phyloP scores from a whole-genome alignment of 1,284 basidiomycete species.

The Ceraceosorus guamensis region DNA sequence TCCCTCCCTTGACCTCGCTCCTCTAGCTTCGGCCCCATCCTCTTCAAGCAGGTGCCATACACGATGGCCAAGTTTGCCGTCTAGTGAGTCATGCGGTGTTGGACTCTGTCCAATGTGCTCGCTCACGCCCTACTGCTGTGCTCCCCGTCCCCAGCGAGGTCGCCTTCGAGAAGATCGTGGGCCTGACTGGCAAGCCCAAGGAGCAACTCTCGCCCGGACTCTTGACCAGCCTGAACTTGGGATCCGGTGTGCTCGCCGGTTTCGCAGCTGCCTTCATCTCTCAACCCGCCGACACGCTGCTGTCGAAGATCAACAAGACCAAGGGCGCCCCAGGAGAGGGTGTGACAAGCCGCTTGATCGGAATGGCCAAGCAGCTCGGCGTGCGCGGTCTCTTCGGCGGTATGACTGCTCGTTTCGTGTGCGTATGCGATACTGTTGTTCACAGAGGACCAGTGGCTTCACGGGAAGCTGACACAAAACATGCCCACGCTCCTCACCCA shows the following conservation, averaged over 20 bases:
- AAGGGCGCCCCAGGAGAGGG: slow-evolving; percentile 56
- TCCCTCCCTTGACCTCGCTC: slow-evolving; percentile 46
- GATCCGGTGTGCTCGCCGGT: slow-evolving; percentile 47
- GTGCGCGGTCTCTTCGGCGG: slow-evolving; percentile 55
- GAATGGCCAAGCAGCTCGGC: slow-evolving; percentile 53
- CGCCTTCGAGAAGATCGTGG: slow-evolving; percentile 52
- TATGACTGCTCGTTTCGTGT: slow-evolving; percentile 47
- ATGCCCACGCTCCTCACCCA: no score
- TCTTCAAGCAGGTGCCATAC: slow-evolving; percentile 49
- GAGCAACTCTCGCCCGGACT: slow-evolving; percentile 48
- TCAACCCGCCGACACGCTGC: slow-evolving; percentile 53
- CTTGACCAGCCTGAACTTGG: slow-evolving; percentile 43
- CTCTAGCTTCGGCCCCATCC: slow-evolving; percentile 52
- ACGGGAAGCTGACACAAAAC: no score
- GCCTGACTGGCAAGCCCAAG: slow-evolving; percentile 53
- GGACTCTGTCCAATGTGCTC: no score
- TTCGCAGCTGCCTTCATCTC: slow-evolving; percentile 63
- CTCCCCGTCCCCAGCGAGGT: slow-evolving; percentile 33
- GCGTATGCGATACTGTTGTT: slow-evolving; percentile 12
- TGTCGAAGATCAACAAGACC: slow-evolving; percentile 53
- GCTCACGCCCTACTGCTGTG: background rate
- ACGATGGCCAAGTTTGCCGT: slow-evolving; percentile 54
- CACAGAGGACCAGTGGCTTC: no score
- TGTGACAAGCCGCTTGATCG: slow-evolving; percentile 52
- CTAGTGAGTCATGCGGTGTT: slow-evolving; percentile 1